These are phyloP conservation scores for Ogataea pignaliae DNA, from an alignment of 805 yeast species.

Conservation along the genomic window DNA sequence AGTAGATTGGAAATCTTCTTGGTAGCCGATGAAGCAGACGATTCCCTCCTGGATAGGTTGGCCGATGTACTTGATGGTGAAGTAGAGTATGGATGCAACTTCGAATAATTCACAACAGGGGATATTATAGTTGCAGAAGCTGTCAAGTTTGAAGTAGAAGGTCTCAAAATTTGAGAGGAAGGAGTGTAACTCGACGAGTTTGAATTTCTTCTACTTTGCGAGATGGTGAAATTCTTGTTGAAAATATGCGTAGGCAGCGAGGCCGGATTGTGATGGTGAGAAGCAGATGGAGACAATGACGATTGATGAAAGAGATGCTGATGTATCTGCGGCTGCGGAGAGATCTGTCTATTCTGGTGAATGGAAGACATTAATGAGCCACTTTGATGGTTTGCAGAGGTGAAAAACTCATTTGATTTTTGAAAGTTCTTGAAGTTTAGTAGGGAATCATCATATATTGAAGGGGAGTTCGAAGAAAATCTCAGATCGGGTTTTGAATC, in stretches of 20 bases:
- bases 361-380: not conserved
- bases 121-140: slow-evolving; percentile 19
- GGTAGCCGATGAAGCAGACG: slow-evolving; percentile 10
- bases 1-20: not conserved
- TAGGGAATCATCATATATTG: slow-evolving; percentile 24
- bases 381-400: slow-evolving; percentile 7
- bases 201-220: slow-evolving; percentile 15
- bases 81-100: slow-evolving; percentile 11
- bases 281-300: slow-evolving; percentile 4
- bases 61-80: slow-evolving; percentile 20
- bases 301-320: slow-evolving; percentile 6
- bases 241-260: slow-evolving; percentile 5
- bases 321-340: slow-evolving; percentile 6
- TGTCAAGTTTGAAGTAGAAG: slow-evolving; percentile 3
- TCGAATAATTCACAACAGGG: slow-evolving; percentile 22
- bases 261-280: not conserved
- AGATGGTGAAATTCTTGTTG: slow-evolving; percentile 13
- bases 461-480: slow-evolving; percentile 25
- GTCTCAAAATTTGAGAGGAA: slow-evolving; percentile 18
- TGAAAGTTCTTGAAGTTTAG: slow-evolving; percentile 26
- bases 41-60: slow-evolving; percentile 11
- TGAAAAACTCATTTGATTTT: slow-evolving; percentile 24
- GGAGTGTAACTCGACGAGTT: slow-evolving; percentile 23
- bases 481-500: slow-evolving; percentile 34
- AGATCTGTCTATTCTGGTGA: not conserved